Percentiles rank a stretch among this genome's conserved stretches.
phyloP scores from a whole-genome alignment of 352 stramenopile species.

The Aphanomyces cochlioides region DNA sequence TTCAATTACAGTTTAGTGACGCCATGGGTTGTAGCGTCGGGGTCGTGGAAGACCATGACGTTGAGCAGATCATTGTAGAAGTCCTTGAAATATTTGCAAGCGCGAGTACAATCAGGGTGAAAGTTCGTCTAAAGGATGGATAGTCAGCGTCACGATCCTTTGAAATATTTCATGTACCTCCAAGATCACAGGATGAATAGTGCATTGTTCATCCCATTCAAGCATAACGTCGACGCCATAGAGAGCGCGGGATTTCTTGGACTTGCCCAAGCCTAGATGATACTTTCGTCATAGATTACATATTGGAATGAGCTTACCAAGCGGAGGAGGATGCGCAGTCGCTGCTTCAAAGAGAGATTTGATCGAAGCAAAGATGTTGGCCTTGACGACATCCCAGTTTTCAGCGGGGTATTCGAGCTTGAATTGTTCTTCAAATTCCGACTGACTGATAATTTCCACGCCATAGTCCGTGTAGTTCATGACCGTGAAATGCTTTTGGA shows the following conservation, averaged over 20 bases:
- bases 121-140: slow-evolving; percentile 36
- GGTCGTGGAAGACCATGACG: slow-evolving; percentile 45
- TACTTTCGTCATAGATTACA: not conserved
- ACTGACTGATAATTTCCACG: slow-evolving; percentile 47
- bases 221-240: slow-evolving; percentile 60
- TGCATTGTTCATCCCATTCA: slow-evolving; percentile 41
- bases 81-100: slow-evolving; percentile 51
- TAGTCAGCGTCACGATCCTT: not conserved
- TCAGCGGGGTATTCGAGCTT: slow-evolving; percentile 49
- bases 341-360: slow-evolving; percentile 49
- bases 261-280: slow-evolving; percentile 39
- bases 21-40: slow-evolving; percentile 43
- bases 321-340: slow-evolving; percentile 41
- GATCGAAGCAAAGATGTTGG: slow-evolving; percentile 45
- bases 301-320: slow-evolving; percentile 28
- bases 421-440: slow-evolving; percentile 46
- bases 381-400: slow-evolving; percentile 44
- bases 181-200: slow-evolving; percentile 45
- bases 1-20: slow-evolving; percentile 43
- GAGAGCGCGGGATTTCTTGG: slow-evolving; percentile 48
- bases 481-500: slow-evolving; percentile 59
- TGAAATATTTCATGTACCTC: slow-evolving; percentile 31
- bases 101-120: slow-evolving; percentile 52
- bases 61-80: slow-evolving; percentile 61
- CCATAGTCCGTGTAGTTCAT: slow-evolving; percentile 54